These are phyloP conservation scores for Pugionium cornutum DNA, from an alignment of 345 rosid genomes.

Conservation along the genomic window DNA sequence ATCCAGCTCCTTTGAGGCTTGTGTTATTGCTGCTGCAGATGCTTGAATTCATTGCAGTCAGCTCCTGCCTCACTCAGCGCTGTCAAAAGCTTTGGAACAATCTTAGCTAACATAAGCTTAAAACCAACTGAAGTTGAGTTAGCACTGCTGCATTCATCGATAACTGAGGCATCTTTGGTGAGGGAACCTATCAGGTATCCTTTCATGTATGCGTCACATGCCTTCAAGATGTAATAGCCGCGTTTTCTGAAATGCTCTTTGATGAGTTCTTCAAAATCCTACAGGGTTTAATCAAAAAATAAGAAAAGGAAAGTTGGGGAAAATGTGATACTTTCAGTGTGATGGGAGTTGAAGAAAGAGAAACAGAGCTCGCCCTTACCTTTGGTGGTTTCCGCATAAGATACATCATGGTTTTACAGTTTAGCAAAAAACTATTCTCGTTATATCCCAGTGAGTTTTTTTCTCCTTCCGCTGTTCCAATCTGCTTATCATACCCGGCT, in stretches of 20 bases:
- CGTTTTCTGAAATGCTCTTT: slow-evolving; percentile 82
- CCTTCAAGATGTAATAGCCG: slow-evolving; percentile 83
- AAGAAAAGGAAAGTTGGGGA: not conserved
- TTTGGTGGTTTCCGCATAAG: slow-evolving; percentile 89
- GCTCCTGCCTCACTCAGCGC: slow-evolving; percentile 74
- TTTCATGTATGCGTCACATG: slow-evolving; percentile 89
- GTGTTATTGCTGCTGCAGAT: slow-evolving; percentile 38
- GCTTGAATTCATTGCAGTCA: slow-evolving; percentile 59
- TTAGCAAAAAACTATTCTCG: slow-evolving; percentile 87
- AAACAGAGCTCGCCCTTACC: slow-evolving; percentile 46
- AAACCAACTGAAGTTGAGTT: slow-evolving; percentile 86
- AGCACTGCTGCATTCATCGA: slow-evolving; percentile 42
- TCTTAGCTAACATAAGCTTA: slow-evolving; percentile 92
- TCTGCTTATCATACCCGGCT: slow-evolving; percentile 94
- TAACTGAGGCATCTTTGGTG: slow-evolving; percentile 60
- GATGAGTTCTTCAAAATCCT: slow-evolving; percentile 85
- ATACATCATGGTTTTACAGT: slow-evolving; percentile 93
- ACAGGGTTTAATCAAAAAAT: slow-evolving; percentile 18
- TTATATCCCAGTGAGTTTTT: slow-evolving; percentile 88
- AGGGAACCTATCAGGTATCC: slow-evolving; percentile 93
- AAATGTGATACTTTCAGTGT: not conserved
- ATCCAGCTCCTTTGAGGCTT: slow-evolving; percentile 20
- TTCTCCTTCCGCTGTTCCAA: slow-evolving; percentile 97
- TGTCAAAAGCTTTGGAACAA: slow-evolving; percentile 65
- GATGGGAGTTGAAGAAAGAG: slow-evolving; percentile 13